Conservation (phyloP, 768 basidiomycete genomes). For the Hygrophoropsis aurantiaca region DNA sequence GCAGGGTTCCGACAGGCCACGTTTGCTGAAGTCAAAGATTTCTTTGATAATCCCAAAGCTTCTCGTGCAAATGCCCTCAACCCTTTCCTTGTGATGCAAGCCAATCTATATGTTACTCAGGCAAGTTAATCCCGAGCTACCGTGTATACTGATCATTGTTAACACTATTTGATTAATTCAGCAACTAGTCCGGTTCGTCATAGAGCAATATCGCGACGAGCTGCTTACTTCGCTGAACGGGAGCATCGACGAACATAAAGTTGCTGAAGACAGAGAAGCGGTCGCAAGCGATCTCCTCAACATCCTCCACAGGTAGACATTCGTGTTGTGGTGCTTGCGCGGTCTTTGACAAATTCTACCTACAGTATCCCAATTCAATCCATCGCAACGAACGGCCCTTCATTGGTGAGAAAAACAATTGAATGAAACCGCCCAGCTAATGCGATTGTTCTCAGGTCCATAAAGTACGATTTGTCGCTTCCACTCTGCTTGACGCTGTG, state of each 20-base stretch:
- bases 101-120: conserved; percentile 91
- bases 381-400: conserved; percentile 86
- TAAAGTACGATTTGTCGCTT: conserved; percentile 93
- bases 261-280: conserved; percentile 75
- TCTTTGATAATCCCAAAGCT: conserved; percentile 90
- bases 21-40: conserved; percentile 85
- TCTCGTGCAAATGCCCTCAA: conserved; percentile 84
- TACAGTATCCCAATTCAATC: conserved; percentile 87
- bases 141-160: not conserved
- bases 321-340: not conserved
- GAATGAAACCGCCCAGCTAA: not conserved
- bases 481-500: conserved; percentile 83
- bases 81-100: conserved; percentile 89
- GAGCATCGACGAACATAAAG: conserved; percentile 58
- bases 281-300: conserved; percentile 86
- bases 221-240: conserved; percentile 69
- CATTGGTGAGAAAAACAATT: conserved; percentile 47
- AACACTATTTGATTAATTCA: conserved; percentile 27
- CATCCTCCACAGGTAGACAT: conserved; percentile 71
- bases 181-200: conserved; percentile 93
- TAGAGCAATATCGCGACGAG: conserved; percentile 90
- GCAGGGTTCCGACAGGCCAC: conserved; percentile 80
- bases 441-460: conserved; percentile 55
- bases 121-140: conserved; percentile 36
- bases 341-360: conserved; percentile 6